Evolutionary conservation across 1,284 basidiomycete genomes (phyloP), one percentile per base, ranked within the genome.

Genomic region (Cryptococcus neoformans): DNA sequence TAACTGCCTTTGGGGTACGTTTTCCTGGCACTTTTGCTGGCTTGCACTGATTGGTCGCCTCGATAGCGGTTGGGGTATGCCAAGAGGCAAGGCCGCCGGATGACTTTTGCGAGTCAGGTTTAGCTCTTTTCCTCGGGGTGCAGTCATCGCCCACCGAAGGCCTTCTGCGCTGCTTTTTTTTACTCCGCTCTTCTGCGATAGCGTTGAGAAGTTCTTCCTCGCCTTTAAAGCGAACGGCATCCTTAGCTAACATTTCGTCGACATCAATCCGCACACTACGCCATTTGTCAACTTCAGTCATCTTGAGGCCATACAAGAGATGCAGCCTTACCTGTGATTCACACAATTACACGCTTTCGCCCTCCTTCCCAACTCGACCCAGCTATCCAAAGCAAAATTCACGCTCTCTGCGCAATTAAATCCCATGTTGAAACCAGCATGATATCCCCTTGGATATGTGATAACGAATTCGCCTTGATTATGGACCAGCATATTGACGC

Each of bases 321-420:
- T 44, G 8, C 35, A 35, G 4, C 69, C 80, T 45, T 67, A 90
- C 90, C 90, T 92, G 72, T 90, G 89, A 50, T 81, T 79, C 38
- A 95, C 83, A 68, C 93, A 97, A 62, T 85, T 79, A 70, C 93
- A 97, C 1, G 83, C 85, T 66, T 89, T 87, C 1, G 90, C 92
- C 60, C 83, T 84, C 59, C 87, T 81, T 4, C 93, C 95, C 21
- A 95, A 79, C 51, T 95, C 91, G 8, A 98, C 78, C 95, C 95
- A 99, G 58, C 87, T 90, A 17, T 97, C 90, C 34, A 98, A 82
- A 0, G 96, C 96, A 76, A 99, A 99, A 75, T 99, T 99, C 68
- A 97, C 92, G 63, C 89, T 92, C 78, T 99, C 96, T 2, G 95
- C 95, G 69, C 95, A 98, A 72, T 99, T 99, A 74, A 96, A 87